Evolutionary conservation across 169 alveolate genomes (phyloP), one percentile per base, ranked within the genome.

Genomic region (Amoebophrya sp.): DNA sequence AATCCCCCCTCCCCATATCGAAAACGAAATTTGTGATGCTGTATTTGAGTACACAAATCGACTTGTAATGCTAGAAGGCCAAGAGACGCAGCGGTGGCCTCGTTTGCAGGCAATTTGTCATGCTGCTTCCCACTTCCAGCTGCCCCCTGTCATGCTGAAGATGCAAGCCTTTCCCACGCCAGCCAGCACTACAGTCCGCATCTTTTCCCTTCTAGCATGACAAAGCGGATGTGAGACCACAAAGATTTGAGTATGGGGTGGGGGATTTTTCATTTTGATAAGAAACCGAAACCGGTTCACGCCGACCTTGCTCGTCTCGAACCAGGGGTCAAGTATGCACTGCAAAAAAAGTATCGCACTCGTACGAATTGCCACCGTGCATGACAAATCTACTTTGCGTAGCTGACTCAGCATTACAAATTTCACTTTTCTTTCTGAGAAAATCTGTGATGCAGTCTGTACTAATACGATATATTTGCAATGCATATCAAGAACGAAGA

Each of bases 241-340:
- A n/a, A n/a, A n/a, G n/a, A n/a, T n/a, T n/a, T n/a, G n/a, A n/a
- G n/a, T n/a, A n/a, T n/a, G n/a, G n/a, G n/a, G n/a, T n/a, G n/a
- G n/a, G n/a, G n/a, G n/a, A n/a, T n/a, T n/a, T n/a, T n/a, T n/a
- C n/a, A n/a, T n/a, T n/a, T n/a, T n/a, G n/a, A n/a, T n/a, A 41
- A 41, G 54, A 54, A 39, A 39, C 47, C 92, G 53, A 33, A 25
- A 39, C 32, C 83, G 40, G 39, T 54, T 77, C 25, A 90, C 92
- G 39, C 93, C 93, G 90, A 91, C 90, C 32, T 54, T 77, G 77
- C 39, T 0, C 53, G 35, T 39, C 25, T 41, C 90, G 90, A n/a
- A 83, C 93, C 32, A 83, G 89, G 29, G 90, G n/a, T n/a, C n/a
- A n/a, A n/a, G n/a, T n/a, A n/a, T n/a, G n/a, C n/a, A 92, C 1